These are phyloP conservation scores for Carex cristatella DNA, from an alignment of 176 grass and related monocot genomes.

Conservation along the genomic window DNA sequence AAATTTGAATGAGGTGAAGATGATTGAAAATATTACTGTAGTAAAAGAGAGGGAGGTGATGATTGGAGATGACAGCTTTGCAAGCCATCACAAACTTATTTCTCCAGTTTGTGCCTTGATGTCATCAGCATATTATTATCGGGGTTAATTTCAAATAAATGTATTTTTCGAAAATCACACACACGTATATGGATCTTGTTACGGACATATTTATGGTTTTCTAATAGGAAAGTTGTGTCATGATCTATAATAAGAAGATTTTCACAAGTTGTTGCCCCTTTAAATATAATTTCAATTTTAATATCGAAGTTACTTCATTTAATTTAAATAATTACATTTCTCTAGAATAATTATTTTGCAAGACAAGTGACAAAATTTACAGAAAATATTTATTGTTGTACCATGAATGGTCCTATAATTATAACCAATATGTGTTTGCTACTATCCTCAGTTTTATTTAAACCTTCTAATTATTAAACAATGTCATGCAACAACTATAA, in stretches of 20 bases:
- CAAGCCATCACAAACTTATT: constrained; percentile 14
- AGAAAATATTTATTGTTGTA: background rate
- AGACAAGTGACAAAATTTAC: background rate
- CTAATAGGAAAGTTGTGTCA: background rate
- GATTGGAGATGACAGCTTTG: background rate
- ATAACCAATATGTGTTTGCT: too few relatives aligned
- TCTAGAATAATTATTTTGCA: background rate
- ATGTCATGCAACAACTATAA: too few relatives aligned
- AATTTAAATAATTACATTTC: background rate
- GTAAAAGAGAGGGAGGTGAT: background rate
- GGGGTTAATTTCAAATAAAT: background rate
- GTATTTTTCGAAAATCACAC: background rate
- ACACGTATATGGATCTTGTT: background rate
- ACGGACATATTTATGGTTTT: background rate
- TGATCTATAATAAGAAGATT: too few relatives aligned
- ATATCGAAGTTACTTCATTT: background rate
- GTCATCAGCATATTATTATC: background rate
- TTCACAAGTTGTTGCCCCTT: background rate
- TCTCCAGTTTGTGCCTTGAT: background rate
- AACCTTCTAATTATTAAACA: too few relatives aligned
- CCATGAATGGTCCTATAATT: too few relatives aligned
- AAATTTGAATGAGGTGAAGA: background rate
- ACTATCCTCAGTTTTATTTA: too few relatives aligned
- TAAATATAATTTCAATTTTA: background rate
- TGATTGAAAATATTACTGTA: background rate